Conservation (phyloP, 495 filamentous ascomycete genomes). For the Podospora pseudoanserina region DNA sequence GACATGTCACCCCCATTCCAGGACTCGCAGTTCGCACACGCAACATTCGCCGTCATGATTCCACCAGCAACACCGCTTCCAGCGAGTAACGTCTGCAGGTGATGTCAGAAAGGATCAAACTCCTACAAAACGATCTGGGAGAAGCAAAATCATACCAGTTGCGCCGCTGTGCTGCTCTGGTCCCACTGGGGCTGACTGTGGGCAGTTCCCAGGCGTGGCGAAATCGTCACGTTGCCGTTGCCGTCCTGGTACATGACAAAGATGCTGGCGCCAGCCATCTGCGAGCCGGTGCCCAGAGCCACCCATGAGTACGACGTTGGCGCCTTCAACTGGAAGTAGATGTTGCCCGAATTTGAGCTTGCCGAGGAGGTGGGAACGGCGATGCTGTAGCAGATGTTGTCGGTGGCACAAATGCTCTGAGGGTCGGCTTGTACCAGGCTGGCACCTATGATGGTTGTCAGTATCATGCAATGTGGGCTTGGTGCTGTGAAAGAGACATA, state of each 20-base stretch:
- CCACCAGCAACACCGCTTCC: constrained; percentile 55
- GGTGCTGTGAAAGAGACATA: constrained; percentile 11
- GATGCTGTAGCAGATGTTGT: constrained; percentile 42
- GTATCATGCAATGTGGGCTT: not conserved
- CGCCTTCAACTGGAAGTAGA: constrained; percentile 65
- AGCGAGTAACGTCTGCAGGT: constrained; percentile 45
- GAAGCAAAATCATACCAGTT: constrained; percentile 23
- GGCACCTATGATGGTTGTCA: constrained; percentile 11
- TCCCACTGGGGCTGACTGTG: constrained; percentile 54
- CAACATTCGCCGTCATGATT: constrained; percentile 62
- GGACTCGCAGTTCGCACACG: constrained; percentile 42
- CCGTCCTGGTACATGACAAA: constrained; percentile 65
- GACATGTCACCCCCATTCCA: constrained; percentile 60
- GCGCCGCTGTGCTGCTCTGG: constrained; percentile 38
- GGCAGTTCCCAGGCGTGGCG: constrained; percentile 54
- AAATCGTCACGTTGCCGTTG: constrained; percentile 57
- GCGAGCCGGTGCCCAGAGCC: constrained; percentile 58
- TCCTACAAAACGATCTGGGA: not conserved
- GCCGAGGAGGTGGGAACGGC: constrained; percentile 44
- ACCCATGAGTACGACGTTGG: constrained; percentile 61
- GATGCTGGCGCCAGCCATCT: constrained; percentile 63
- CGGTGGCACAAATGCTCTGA: constrained; percentile 29
- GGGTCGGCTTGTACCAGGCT: constrained; percentile 18
- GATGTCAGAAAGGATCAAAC: not conserved
- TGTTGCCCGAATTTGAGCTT: constrained; percentile 42